phyloP scores from a whole-genome alignment of 2,329 filamentous ascomycete species.

The Microdochium bolleyi region DNA sequence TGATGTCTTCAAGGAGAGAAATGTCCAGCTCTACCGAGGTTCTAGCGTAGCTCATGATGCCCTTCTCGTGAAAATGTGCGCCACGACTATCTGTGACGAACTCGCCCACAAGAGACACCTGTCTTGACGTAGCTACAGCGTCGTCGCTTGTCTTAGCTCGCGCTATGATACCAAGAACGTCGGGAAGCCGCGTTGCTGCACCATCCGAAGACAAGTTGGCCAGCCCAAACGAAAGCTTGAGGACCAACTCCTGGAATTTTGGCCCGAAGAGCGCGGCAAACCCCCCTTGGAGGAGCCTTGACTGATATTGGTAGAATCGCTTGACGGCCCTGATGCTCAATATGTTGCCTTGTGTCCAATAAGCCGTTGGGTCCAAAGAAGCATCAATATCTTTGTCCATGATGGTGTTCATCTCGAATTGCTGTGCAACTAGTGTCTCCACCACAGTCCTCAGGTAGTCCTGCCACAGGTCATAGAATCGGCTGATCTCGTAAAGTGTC shows the following conservation, averaged over 20 bases:
- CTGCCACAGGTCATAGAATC: slow-evolving; percentile 40
- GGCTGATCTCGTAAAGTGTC: slow-evolving; percentile 29
- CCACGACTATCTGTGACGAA: slow-evolving; percentile 37
- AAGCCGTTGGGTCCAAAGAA: slow-evolving; percentile 28
- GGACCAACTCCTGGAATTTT: slow-evolving; percentile 36
- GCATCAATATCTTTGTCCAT: slow-evolving; percentile 29
- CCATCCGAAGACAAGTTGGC: slow-evolving; percentile 29
- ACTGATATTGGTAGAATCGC: slow-evolving; percentile 45
- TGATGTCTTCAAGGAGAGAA: slow-evolving; percentile 42
- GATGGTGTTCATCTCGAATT: slow-evolving; percentile 45
- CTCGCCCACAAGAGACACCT: slow-evolving; percentile 40
- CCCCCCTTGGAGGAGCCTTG: slow-evolving; percentile 38
- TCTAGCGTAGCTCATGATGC: slow-evolving; percentile 41
- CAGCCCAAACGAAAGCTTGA: slow-evolving; percentile 25
- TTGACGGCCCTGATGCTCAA: slow-evolving; percentile 41
- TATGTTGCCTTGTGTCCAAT: slow-evolving; percentile 37
- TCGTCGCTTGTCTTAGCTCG: slow-evolving; percentile 35
- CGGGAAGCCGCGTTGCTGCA: slow-evolving; percentile 28
- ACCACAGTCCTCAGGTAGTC: slow-evolving; percentile 39
- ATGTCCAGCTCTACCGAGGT: slow-evolving; percentile 42
- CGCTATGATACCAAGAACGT: slow-evolving; percentile 32
- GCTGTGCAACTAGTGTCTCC: slow-evolving; percentile 43
- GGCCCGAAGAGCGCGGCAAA: slow-evolving; percentile 42
- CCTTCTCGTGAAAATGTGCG: slow-evolving; percentile 41
- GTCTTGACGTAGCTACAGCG: slow-evolving; percentile 35